phyloP scores from a whole-genome alignment of 257 asterid genomes.

The Solanum pennellii region DNA sequence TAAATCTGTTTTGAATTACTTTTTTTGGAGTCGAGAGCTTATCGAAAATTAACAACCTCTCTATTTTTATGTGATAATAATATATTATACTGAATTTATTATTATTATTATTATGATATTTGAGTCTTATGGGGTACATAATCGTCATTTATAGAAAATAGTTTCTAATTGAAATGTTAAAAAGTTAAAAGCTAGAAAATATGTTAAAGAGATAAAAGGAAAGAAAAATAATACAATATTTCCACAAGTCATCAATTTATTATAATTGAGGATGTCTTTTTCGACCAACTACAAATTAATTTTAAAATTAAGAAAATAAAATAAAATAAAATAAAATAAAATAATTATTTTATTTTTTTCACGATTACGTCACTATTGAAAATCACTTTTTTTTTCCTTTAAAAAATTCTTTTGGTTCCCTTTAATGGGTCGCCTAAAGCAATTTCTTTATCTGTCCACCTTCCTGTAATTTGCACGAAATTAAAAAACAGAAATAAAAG shows the following conservation, averaged over 20 bases:
- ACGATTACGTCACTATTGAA: not conserved
- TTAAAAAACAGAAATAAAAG: not conserved
- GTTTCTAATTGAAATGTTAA: not conserved
- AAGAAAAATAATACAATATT: not conserved
- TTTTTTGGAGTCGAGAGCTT: accelerated
- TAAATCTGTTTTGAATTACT: accelerated
- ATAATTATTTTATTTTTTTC: not conserved
- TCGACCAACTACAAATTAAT: not conserved
- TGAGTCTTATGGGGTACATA: too few species aligned
- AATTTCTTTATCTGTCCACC: not conserved
- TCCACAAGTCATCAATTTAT: not conserved
- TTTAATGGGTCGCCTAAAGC: not conserved
- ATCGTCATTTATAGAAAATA: too few species aligned
- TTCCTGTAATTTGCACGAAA: not conserved
- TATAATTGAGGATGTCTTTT: not conserved
- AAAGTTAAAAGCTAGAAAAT: not conserved
- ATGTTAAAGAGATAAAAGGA: not conserved
- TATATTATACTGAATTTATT: too few species aligned
- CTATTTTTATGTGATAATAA: too few species aligned
- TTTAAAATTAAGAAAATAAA: not conserved
- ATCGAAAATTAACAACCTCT: too few species aligned
- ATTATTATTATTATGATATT: too few species aligned
- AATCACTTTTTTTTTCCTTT: not conserved
- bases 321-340: too few species aligned
- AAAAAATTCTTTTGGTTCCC: not conserved